Evolutionary conservation across 352 stramenopile species (phyloP).

Genomic region (Elongisporangium undulatum): DNA sequence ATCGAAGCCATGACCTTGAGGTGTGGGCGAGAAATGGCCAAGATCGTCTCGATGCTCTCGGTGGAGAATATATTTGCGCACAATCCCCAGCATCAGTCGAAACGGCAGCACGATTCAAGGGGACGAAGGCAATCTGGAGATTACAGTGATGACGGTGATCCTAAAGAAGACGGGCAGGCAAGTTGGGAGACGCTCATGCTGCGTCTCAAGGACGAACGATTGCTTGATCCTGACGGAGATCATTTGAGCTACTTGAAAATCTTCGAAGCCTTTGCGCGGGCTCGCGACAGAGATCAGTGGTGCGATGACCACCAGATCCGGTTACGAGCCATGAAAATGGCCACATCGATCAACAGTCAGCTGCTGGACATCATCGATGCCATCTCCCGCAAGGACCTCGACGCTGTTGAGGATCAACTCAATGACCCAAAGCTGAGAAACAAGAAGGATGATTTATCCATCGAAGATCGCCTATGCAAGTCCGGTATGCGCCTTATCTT

Average conservation of each 20-base stretch:
- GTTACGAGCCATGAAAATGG: conserved; percentile 49
- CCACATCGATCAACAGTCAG: conserved; percentile 44
- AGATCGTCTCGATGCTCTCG: conserved; percentile 81
- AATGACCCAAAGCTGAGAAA: conserved; percentile 1
- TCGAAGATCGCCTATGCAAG: conserved; percentile 31
- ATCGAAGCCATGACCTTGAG: conserved; percentile 53
- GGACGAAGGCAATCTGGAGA: not conserved
- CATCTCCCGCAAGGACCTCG: conserved; percentile 24
- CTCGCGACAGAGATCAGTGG: conserved; percentile 33
- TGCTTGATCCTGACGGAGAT: conserved; percentile 53
- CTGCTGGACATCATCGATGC: conserved; percentile 49
- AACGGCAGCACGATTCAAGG: not conserved
- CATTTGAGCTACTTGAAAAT: conserved; percentile 50
- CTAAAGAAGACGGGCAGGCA: conserved; percentile 7
- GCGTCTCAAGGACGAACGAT: conserved; percentile 25
- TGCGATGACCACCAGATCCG: conserved; percentile 47
- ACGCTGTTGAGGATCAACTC: conserved; percentile 9
- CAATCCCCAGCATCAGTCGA: conserved; percentile 5
- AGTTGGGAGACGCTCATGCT: conserved; percentile 41
- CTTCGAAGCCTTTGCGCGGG: conserved; percentile 33
- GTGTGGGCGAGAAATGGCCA: conserved; percentile 60
- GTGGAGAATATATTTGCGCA: conserved; percentile 74
- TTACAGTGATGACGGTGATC: conserved; percentile 14
- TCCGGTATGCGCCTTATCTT: conserved; percentile 6
- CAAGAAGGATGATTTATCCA: conserved; percentile 5